Evolutionary conservation across 2,329 filamentous ascomycete species (phyloP).

Genomic region (Blastomyces parvus): DNA sequence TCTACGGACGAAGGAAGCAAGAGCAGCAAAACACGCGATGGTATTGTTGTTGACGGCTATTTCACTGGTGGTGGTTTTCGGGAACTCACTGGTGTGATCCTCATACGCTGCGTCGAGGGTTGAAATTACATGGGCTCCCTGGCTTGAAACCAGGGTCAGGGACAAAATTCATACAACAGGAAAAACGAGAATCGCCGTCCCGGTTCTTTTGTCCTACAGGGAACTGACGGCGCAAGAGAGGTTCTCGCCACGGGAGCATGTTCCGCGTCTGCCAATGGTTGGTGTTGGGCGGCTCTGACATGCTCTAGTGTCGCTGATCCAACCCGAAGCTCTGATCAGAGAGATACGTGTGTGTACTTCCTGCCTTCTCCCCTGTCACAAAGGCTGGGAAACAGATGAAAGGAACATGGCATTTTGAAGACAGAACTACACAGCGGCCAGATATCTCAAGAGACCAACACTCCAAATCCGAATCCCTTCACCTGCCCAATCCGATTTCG

Average conservation of each 20-base stretch:
- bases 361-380: neutral
- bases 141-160: neutral
- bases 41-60: neutral
- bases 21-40: neutral
- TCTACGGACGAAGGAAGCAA: neutral
- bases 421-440: neutral
- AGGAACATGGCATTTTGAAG: neutral
- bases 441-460: neutral
- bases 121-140: neutral
- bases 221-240: neutral
- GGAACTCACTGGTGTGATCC: neutral
- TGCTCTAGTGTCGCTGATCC: neutral
- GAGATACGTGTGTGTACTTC: no score
- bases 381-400: neutral
- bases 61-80: neutral
- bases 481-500: neutral
- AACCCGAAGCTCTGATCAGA: neutral
- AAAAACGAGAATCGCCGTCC: neutral
- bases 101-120: neutral
- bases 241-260: neutral
- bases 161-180: neutral
- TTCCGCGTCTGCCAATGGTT: neutral
- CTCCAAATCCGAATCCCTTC: neutral
- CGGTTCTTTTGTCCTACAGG: neutral
- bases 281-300: neutral